Percentiles rank a stretch among this genome's conserved stretches.
phyloP scores from a whole-genome alignment of 306 rosid species.

The Vigna unguiculata region DNA sequence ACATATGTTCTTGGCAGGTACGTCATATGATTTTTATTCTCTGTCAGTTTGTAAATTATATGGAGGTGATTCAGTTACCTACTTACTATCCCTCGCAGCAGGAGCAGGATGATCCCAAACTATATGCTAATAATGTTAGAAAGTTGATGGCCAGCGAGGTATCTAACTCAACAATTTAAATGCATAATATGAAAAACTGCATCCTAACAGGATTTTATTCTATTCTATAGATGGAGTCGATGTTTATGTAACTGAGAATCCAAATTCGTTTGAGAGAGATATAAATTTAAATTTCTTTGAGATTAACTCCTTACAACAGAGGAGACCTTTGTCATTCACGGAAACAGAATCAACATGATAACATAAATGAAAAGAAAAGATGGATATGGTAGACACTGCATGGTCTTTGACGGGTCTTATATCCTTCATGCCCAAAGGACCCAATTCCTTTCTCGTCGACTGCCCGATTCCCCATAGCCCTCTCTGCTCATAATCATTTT shows the following conservation, averaged over 20 bases:
- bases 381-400: background rate
- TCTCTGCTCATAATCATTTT: background rate
- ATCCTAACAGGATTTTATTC: background rate
- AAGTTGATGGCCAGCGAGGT: constrained; percentile 90
- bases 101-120: constrained; percentile 83
- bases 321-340: constrained; percentile 4
- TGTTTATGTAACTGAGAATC: background rate
- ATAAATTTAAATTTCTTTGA: constrained; percentile 26
- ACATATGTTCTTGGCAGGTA: constrained; percentile 58
- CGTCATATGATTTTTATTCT: constrained; percentile 82
- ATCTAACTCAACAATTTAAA: constrained; percentile 33
- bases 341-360: constrained; percentile 8
- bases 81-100: constrained; percentile 72
- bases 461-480: background rate
- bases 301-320: constrained; percentile 13
- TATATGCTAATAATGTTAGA: constrained; percentile 77
- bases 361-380: constrained; percentile 22
- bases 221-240: constrained; percentile 32
- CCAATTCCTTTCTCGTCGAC: background rate
- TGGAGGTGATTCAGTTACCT: constrained; percentile 83
- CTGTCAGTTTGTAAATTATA: constrained; percentile 83
- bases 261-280: background rate
- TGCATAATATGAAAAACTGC: background rate
- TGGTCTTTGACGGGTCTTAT: background rate
- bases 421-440: background rate